Evolutionary conservation across 2,329 filamentous ascomycete genomes (phyloP).

Genomic region (Trichophyton equinum): DNA sequence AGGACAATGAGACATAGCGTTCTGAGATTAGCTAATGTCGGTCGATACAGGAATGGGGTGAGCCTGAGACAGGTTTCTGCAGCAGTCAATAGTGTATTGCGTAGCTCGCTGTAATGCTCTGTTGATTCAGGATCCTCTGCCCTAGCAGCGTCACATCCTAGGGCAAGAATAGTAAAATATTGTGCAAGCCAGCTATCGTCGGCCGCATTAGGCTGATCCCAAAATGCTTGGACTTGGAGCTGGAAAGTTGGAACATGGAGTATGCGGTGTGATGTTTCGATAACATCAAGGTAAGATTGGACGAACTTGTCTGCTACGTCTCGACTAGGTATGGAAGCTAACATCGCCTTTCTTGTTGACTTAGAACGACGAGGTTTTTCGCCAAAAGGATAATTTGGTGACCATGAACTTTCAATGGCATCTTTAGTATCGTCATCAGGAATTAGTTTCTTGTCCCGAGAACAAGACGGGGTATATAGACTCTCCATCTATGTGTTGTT

Average conservation of each 20-base stretch:
- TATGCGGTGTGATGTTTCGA: constrained; percentile 44
- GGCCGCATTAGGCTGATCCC: constrained; percentile 22
- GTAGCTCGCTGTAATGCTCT: constrained; percentile 6
- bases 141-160: constrained; percentile 9
- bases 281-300: constrained; percentile 42
- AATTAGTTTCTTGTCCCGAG: background rate
- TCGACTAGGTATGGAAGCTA: constrained; percentile 7
- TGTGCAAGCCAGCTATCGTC: constrained; percentile 15
- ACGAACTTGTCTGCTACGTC: constrained; percentile 37
- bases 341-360: constrained; percentile 9
- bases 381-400: background rate
- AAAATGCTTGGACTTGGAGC: constrained; percentile 43
- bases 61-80: constrained; percentile 14
- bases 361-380: constrained; percentile 1
- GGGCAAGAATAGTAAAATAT: constrained; percentile 13
- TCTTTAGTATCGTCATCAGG: background rate
- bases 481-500: constrained; percentile 8
- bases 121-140: background rate
- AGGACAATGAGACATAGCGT: constrained; percentile 16
- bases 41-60: constrained; percentile 12
- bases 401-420: background rate
- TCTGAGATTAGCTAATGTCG: constrained; percentile 13
- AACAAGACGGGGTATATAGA: constrained; percentile 12
- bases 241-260: constrained; percentile 46
- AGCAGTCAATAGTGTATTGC: constrained; percentile 9